Evolutionary conservation across 805 yeast species (phyloP).

Genomic region (Vanderwaltozyma verrucispora): DNA sequence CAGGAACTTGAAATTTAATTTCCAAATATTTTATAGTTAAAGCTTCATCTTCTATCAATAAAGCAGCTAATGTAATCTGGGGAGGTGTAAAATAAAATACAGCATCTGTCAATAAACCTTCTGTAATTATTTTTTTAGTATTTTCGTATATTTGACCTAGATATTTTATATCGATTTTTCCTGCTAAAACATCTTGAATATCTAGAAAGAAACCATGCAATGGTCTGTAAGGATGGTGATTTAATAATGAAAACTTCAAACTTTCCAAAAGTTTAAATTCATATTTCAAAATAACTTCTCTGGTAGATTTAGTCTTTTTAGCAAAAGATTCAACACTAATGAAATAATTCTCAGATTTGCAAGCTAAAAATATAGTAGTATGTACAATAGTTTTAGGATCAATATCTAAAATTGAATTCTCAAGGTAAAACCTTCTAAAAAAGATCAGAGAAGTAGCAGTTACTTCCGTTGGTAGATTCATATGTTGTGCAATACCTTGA

Average conservation of each 20-base stretch:
- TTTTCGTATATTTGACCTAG: constrained; percentile 62
- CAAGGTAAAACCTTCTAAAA: constrained; percentile 69
- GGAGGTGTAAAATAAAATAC: constrained; percentile 82
- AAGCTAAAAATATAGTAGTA: constrained; percentile 80
- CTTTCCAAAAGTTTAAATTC: constrained; percentile 72
- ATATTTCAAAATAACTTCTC: constrained; percentile 57
- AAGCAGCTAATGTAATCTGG: constrained; percentile 84
- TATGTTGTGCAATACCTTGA: constrained; percentile 56
- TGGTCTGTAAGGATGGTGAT: constrained; percentile 83
- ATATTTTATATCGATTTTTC: constrained; percentile 40
- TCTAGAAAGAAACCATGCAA: constrained; percentile 93
- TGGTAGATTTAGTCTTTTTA: constrained; percentile 55
- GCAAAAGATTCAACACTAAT: constrained; percentile 76
- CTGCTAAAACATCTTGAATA: constrained; percentile 50
- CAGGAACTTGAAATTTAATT: constrained; percentile 40
- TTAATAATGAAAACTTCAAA: constrained; percentile 66
- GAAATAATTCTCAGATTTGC: constrained; percentile 86
- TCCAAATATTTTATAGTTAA: constrained; percentile 57
- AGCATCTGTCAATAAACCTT: constrained; percentile 67
- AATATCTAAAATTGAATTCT: constrained; percentile 73
- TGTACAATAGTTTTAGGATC: constrained; percentile 78
- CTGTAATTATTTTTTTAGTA: constrained; percentile 56
- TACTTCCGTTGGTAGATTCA: constrained; percentile 81
- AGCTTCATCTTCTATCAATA: constrained; percentile 55
- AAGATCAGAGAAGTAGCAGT: constrained; percentile 79